Evolutionary conservation across 148 eudicot genomes (phyloP).

Genomic region (Drosera capensis): DNA sequence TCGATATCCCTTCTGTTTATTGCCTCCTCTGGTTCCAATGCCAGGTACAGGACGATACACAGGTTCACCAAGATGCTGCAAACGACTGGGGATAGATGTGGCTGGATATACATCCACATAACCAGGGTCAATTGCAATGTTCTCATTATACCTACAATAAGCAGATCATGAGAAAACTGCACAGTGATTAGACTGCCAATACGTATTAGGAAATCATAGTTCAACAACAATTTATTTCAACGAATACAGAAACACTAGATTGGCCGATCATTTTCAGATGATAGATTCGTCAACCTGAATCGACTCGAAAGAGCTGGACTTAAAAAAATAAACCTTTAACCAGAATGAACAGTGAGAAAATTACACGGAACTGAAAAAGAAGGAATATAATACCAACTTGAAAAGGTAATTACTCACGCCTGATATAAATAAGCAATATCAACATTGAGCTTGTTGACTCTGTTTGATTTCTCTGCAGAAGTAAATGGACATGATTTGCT

Average conservation of each 20-base stretch:
- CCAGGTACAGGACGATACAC: constrained; percentile 30
- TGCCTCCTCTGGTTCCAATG: constrained; percentile 12
- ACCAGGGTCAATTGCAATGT: constrained; percentile 74
- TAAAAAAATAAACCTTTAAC: no score
- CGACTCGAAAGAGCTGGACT: no score
- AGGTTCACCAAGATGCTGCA: constrained; percentile 67
- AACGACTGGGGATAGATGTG: constrained; percentile 49
- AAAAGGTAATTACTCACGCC: constrained; percentile 35
- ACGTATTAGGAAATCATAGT: no score
- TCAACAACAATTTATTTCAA: no score
- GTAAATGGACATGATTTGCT: constrained; percentile 2
- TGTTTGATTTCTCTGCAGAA: constrained; percentile 56
- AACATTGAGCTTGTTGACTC: constrained; percentile 55
- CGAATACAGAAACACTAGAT: no score
- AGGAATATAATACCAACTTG: neutral
- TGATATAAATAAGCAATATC: constrained; percentile 47
- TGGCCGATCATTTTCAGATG: no score
- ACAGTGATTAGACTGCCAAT: no score
- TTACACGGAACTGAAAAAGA: neutral
- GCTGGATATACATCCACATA: constrained; percentile 86
- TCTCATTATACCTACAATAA: constrained; percentile 77
- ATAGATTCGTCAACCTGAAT: no score
- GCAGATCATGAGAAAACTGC: neutral
- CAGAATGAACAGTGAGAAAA: no score
- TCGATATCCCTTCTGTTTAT: constrained; percentile 60